These are phyloP conservation scores for Oryza rufipogon DNA, from an alignment of 176 grass and related monocot genomes.

Conservation along the genomic window DNA sequence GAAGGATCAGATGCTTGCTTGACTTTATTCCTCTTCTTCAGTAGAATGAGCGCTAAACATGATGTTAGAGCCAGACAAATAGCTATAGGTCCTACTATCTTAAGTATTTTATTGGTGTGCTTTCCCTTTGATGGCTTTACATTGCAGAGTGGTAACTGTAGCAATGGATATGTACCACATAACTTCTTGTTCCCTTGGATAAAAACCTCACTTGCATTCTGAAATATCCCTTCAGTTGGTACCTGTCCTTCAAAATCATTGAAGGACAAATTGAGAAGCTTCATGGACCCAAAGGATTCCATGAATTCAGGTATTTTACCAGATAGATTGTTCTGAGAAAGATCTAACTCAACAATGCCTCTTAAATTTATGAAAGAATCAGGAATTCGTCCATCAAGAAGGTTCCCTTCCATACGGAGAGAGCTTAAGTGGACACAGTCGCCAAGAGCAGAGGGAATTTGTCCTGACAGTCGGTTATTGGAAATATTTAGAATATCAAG, in stretches of 20 bases:
- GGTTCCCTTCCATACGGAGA: constrained; percentile 31
- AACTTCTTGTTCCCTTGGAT: constrained; percentile 31
- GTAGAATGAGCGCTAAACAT: neutral
- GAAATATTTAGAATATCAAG: constrained; percentile 11
- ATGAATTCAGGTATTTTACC: constrained; percentile 40
- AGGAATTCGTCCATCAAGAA: constrained; percentile 41
- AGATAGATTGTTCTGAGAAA: constrained; percentile 46
- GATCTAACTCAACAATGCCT: constrained; percentile 17
- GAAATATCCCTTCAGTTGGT: constrained; percentile 39
- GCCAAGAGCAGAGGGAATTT: constrained; percentile 39
- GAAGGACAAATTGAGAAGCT: constrained; percentile 39
- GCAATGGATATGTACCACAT: neutral
- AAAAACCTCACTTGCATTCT: neutral
- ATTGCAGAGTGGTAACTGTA: constrained; percentile 26
- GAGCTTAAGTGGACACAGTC: constrained; percentile 17
- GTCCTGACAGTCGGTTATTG: constrained; percentile 17
- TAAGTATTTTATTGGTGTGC: neutral
- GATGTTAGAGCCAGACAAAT: neutral
- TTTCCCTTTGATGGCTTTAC: neutral
- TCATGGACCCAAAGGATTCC: neutral
- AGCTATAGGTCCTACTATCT: neutral
- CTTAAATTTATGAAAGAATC: neutral
- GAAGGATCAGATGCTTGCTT: neutral
- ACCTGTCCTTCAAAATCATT: constrained; percentile 46
- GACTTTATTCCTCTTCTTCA: neutral